These are phyloP conservation scores for Cercospora brassicicola DNA, from an alignment of 2,329 filamentous ascomycete genomes.

Conservation along the genomic window DNA sequence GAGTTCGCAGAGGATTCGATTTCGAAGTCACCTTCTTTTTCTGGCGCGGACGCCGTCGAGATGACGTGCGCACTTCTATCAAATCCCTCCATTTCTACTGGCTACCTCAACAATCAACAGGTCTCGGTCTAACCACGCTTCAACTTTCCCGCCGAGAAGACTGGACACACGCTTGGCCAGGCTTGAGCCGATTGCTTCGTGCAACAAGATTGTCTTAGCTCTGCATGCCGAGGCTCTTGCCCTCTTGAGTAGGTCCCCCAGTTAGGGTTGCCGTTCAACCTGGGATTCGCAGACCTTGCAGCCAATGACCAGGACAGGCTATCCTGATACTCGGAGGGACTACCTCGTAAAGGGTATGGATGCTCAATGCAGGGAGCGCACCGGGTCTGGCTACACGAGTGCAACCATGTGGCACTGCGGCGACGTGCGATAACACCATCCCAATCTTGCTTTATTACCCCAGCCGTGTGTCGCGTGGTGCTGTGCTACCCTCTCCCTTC, in stretches of 20 bases:
- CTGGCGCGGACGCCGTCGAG: background rate
- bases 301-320: background rate
- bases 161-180: background rate
- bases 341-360: constrained; percentile 6
- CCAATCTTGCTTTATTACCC: background rate
- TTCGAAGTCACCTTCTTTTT: constrained; percentile 8
- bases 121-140: background rate
- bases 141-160: background rate
- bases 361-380: background rate
- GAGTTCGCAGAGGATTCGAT: background rate
- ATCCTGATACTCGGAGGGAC: background rate
- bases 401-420: constrained; percentile 2
- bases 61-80: background rate
- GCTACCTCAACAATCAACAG: background rate
- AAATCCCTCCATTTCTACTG: background rate
- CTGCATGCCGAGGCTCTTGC: constrained; percentile 4
- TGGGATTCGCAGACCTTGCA: background rate
- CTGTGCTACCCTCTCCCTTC: background rate
- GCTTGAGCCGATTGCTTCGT: constrained; percentile 5
- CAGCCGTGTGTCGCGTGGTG: constrained; percentile 5
- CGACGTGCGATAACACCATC: constrained; percentile 3
- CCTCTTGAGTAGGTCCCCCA: background rate
- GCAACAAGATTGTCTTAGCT: constrained; percentile 1
- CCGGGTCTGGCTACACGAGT: background rate
- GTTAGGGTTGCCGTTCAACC: background rate